A percentile compares a stretch with the other conserved stretches of the same genome.
phyloP scores from a whole-genome alignment of 179 eudicot genomes.

The Beta lomatogona region DNA sequence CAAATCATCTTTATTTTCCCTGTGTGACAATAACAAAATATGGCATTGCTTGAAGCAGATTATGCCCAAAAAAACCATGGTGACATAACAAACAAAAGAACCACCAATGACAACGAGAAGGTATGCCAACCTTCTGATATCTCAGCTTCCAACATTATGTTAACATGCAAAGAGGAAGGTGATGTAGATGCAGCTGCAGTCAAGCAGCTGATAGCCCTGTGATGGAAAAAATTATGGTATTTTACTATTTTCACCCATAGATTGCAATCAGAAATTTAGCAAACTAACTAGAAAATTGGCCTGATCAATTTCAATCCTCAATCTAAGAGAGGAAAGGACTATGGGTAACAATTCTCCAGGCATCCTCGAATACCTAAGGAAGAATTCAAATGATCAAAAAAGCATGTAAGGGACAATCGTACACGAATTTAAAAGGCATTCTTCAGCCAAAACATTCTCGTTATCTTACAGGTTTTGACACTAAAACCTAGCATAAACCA shows the following conservation, averaged over 20 bases:
- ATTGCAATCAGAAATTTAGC: background rate
- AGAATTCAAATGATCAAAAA: slow-evolving; percentile 9
- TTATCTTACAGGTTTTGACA: background rate
- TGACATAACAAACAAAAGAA: background rate
- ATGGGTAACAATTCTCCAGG: slow-evolving; percentile 69
- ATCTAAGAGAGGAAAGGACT: slow-evolving; percentile 66
- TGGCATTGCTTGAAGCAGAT: too few relatives aligned
- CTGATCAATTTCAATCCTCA: slow-evolving; percentile 67
- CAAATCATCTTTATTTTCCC: too few relatives aligned
- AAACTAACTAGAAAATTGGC: slow-evolving; percentile 71
- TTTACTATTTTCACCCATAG: background rate
- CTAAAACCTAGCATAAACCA: background rate
- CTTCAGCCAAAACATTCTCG: background rate
- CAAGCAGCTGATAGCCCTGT: slow-evolving; percentile 85
- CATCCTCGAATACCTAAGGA: slow-evolving; percentile 83
- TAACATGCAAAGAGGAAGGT: too few relatives aligned
- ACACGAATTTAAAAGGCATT: background rate
- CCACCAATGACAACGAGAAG: slow-evolving; percentile 5
- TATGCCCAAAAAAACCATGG: background rate
- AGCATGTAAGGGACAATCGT: background rate
- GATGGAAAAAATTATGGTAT: slow-evolving; percentile 16
- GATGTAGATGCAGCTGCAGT: slow-evolving; percentile 67
- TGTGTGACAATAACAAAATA: too few relatives aligned
- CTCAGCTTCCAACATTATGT: slow-evolving; percentile 41
- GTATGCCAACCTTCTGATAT: slow-evolving; percentile 57